A percentile compares a stretch with the other conserved stretches of the same genome.
These are phyloP conservation scores for Suillus alpinus DNA, from an alignment of 768 basidiomycete species.

Conservation along the genomic window DNA sequence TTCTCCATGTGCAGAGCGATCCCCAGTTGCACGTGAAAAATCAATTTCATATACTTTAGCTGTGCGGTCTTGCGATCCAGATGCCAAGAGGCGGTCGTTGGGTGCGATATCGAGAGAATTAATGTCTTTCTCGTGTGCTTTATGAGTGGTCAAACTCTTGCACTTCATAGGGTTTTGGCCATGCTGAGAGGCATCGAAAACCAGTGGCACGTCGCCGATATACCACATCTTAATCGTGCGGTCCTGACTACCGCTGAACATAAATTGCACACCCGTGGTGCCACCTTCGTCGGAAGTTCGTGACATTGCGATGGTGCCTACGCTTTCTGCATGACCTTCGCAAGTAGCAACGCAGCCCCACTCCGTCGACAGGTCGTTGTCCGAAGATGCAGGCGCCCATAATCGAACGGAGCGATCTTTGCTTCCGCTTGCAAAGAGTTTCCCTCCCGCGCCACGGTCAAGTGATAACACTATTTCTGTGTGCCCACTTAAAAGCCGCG, in stretches of 20 bases:
- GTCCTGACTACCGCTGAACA: slow-evolving; percentile 96
- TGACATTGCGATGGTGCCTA: slow-evolving; percentile 88
- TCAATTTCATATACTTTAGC: slow-evolving; percentile 86
- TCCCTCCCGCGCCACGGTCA: slow-evolving; percentile 63
- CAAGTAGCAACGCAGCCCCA: slow-evolving; percentile 79
- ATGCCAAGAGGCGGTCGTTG: slow-evolving; percentile 83
- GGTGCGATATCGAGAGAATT: slow-evolving; percentile 93
- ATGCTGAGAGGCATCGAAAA: slow-evolving; percentile 25
- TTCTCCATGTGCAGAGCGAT: slow-evolving; percentile 56
- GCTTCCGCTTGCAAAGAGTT: slow-evolving; percentile 84
- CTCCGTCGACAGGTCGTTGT: slow-evolving; percentile 8
- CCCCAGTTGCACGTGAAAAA: slow-evolving; percentile 41
- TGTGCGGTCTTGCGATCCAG: slow-evolving; percentile 94
- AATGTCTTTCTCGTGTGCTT: slow-evolving; percentile 98
- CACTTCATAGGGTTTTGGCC: slow-evolving; percentile 40
- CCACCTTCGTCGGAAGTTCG: slow-evolving; percentile 38
- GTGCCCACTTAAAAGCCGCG: slow-evolving; percentile 85
- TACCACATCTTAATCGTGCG: slow-evolving; percentile 99
- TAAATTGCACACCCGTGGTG: slow-evolving; percentile 44
- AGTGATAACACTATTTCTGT: slow-evolving; percentile 88
- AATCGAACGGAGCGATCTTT: slow-evolving; percentile 88
- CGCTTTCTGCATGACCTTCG: slow-evolving; percentile 91
- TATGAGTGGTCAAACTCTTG: slow-evolving; percentile 78
- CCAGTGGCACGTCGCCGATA: slow-evolving; percentile 50
- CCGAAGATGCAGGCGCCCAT: slow-evolving; percentile 52